A percentile compares a stretch with the other conserved stretches of the same genome.
Evolutionary conservation across 139 green algal species (phyloP).

Genomic region (Micractinium sp.): DNA sequence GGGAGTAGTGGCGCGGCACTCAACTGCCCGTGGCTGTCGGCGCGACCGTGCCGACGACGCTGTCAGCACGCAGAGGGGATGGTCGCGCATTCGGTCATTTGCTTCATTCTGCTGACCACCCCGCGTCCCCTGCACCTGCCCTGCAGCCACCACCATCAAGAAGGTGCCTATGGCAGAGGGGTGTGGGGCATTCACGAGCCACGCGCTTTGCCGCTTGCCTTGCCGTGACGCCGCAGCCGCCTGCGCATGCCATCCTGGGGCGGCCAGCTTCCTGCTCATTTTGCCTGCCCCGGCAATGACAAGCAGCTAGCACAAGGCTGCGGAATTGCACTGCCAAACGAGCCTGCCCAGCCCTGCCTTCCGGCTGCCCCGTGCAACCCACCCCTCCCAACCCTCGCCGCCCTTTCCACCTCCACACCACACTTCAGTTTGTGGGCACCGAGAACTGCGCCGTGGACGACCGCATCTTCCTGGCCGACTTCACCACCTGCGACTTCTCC

Average conservation of each 20-base stretch:
- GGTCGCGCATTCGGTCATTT: too few relatives aligned
- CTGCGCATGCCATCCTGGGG: too few relatives aligned
- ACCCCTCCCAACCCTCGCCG: not conserved
- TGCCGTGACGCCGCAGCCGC: too few relatives aligned
- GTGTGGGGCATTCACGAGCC: not conserved
- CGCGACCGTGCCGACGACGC: not conserved
- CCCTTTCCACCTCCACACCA: not conserved
- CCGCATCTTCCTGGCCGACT: slow-evolving; percentile 9
- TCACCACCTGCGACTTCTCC: slow-evolving; percentile 5
- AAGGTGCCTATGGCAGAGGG: not conserved
- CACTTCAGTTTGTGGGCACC: slow-evolving; percentile 9
- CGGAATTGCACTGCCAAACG: not conserved
- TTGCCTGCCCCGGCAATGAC: not conserved
- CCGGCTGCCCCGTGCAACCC: too few relatives aligned
- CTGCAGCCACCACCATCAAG: slow-evolving; percentile 17
- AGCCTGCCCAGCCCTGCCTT: not conserved
- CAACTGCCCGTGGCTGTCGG: not conserved
- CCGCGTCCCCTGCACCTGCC: not conserved
- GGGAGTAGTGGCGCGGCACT: not conserved
- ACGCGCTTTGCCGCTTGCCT: too few relatives aligned
- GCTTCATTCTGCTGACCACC: not conserved
- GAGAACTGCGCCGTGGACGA: not conserved
- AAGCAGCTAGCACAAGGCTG: not conserved
- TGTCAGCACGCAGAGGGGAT: too few relatives aligned
- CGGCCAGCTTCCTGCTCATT: too few relatives aligned